Conservation (phyloP, 2,329 filamentous ascomycete genomes). For the Verticillium longisporum region DNA sequence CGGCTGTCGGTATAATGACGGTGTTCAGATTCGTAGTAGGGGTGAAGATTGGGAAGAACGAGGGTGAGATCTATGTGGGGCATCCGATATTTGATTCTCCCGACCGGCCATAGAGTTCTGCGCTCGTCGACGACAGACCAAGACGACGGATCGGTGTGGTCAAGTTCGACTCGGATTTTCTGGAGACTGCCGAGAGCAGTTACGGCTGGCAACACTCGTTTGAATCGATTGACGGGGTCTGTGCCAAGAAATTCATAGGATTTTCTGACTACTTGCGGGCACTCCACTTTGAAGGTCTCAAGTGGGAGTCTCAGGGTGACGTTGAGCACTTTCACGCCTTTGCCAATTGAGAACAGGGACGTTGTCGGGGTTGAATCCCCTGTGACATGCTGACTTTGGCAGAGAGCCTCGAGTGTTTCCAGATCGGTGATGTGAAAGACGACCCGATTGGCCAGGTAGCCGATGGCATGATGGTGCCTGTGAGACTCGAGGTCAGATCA, state of each 20-base stretch:
- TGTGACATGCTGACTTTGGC: not conserved
- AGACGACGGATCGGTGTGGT: not conserved
- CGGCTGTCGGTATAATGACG: not conserved
- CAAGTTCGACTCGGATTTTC: not conserved
- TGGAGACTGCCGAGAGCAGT: not conserved
- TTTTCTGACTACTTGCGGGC: not conserved
- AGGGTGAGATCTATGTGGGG: not conserved
- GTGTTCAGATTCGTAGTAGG: not conserved
- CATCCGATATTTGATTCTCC: not conserved
- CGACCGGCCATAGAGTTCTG: not conserved
- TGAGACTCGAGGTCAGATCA: not conserved
- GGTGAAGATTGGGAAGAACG: not conserved
- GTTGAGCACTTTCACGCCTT: not conserved
- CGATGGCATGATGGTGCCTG: not conserved
- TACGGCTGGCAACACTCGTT: not conserved
- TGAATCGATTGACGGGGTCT: not conserved
- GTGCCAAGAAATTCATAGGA: not conserved
- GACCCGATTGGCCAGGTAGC: not conserved
- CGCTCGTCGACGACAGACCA: not conserved
- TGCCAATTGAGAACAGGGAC: not conserved
- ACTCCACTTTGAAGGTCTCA: not conserved
- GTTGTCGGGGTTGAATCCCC: not conserved
- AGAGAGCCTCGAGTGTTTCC: not conserved
- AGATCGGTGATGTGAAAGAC: not conserved
- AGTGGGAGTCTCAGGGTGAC: not conserved